Percentiles rank a stretch among this genome's conserved stretches.
Conservation (phyloP, 495 filamentous ascomycete genomes). For the Beverwykella pulmonaria region DNA sequence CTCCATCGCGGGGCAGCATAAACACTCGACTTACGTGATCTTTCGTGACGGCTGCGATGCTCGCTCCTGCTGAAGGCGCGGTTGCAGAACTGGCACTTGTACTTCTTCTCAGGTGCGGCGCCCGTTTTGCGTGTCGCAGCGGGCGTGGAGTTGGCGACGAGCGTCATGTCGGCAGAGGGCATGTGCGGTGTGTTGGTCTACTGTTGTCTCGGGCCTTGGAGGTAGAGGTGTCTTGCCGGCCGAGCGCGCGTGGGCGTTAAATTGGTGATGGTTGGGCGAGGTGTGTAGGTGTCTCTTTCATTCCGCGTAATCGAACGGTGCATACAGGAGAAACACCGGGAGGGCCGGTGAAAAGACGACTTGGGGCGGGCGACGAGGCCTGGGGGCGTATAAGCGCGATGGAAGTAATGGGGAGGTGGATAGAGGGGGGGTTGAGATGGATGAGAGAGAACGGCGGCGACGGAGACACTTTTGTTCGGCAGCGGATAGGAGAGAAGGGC, state of each 20-base stretch:
- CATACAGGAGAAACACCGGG: slow-evolving; percentile 30
- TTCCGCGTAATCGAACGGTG: slow-evolving; percentile 32
- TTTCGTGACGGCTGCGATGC: slow-evolving; percentile 93
- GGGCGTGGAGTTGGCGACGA: slow-evolving; percentile 37
- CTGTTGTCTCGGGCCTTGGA: slow-evolving; percentile 10
- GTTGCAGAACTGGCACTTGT: slow-evolving; percentile 99
- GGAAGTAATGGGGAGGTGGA: not conserved
- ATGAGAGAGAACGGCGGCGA: not conserved
- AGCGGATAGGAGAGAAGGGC: not conserved
- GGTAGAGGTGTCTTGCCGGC: slow-evolving; percentile 28
- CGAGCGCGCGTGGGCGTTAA: slow-evolving; percentile 38
- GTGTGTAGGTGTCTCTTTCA: slow-evolving; percentile 25
- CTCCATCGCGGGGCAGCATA: slow-evolving; percentile 18
- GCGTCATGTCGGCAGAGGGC: slow-evolving; percentile 42
- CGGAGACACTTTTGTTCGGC: not conserved
- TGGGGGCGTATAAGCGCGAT: not conserved
- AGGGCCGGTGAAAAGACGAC: slow-evolving; percentile 14
- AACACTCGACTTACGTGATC: slow-evolving; percentile 80
- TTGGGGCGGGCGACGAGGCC: slow-evolving; percentile 7
- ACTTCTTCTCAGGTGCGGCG: slow-evolving; percentile 84
- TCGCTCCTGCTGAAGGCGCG: slow-evolving; percentile 96
- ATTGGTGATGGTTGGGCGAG: slow-evolving; percentile 24
- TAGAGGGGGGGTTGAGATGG: slow-evolving; percentile 11
- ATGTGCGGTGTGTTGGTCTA: slow-evolving; percentile 13
- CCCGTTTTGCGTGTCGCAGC: slow-evolving; percentile 41